These are phyloP conservation scores for Hysterangium stoloniferum DNA, from an alignment of 768 basidiomycete species.

Conservation along the genomic window DNA sequence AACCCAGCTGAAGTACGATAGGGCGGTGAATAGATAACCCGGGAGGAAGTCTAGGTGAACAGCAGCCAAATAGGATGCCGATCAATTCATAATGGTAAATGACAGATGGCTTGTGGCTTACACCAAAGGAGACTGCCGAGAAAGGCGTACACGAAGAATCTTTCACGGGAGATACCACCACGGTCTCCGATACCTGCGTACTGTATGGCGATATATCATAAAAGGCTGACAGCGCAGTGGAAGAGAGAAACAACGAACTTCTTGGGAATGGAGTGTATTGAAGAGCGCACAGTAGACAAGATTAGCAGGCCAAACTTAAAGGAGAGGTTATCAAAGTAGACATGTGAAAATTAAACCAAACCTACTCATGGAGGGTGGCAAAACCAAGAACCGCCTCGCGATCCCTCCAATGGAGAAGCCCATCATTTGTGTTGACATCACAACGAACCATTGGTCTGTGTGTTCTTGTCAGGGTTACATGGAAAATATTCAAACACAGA, in stretches of 20 bases:
- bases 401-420: constrained; percentile 80
- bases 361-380: constrained; percentile 46
- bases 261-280: constrained; percentile 71
- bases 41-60: constrained; percentile 56
- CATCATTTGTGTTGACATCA: constrained; percentile 69
- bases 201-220: no score
- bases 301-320: constrained; percentile 65
- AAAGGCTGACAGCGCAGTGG: no score
- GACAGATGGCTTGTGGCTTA: constrained; percentile 36
- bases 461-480: constrained; percentile 16
- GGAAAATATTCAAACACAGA: constrained; percentile 1
- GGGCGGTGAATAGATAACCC: constrained; percentile 62
- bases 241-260: no score
- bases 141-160: constrained; percentile 52
- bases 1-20: constrained; percentile 34
- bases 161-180: constrained; percentile 48
- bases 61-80: neutral
- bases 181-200: constrained; percentile 47
- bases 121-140: constrained; percentile 34
- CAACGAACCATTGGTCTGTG: constrained; percentile 71
- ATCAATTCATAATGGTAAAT: no score
- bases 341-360: neutral
- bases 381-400: constrained; percentile 66
- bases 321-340: neutral
- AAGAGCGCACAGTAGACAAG: constrained; percentile 73